These are phyloP conservation scores for Sextonia rubra DNA, from an alignment of 164 flowering plant species.

Conservation along the genomic window DNA sequence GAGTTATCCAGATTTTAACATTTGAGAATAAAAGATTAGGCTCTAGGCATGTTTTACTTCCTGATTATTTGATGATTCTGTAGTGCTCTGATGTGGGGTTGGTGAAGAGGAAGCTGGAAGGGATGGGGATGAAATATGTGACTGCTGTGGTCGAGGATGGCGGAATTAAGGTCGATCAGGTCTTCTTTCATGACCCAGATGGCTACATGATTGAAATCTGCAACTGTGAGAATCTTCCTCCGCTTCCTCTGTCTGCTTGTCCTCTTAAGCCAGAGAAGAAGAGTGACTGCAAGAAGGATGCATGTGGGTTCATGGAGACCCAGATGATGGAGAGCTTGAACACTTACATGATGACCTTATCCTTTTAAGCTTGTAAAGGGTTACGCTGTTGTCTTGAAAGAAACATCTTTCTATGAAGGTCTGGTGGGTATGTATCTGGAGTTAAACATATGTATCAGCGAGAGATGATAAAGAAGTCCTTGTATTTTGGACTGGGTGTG, in stretches of 20 bases:
- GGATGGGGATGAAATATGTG: constrained; percentile 52
- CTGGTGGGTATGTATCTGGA: no score
- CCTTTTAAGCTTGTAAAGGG: no score
- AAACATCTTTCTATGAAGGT: no score
- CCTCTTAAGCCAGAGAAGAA: constrained; percentile 24
- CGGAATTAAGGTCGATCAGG: constrained; percentile 55
- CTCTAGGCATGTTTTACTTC: background rate
- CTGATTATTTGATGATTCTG: background rate
- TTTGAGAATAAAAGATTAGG: background rate
- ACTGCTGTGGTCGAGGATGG: constrained; percentile 60
- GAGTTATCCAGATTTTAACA: constrained; percentile 8
- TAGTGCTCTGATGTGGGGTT: constrained; percentile 51
- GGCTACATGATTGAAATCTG: constrained; percentile 82
- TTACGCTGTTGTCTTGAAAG: no score
- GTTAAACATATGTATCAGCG: no score
- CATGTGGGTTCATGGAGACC: constrained; percentile 35
- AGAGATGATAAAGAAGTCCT: no score
- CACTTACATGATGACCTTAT: no score
- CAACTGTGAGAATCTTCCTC: constrained; percentile 72
- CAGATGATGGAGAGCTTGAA: background rate
- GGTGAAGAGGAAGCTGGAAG: constrained; percentile 48
- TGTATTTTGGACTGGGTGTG: no score
- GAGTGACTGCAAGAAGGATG: no score
- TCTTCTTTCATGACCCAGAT: constrained; percentile 91
- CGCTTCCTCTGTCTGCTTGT: constrained; percentile 51